Percentiles rank a stretch among this genome's conserved stretches.
Evolutionary conservation across 2,329 filamentous ascomycete species (phyloP).

Genomic region (Penicillium sp.): DNA sequence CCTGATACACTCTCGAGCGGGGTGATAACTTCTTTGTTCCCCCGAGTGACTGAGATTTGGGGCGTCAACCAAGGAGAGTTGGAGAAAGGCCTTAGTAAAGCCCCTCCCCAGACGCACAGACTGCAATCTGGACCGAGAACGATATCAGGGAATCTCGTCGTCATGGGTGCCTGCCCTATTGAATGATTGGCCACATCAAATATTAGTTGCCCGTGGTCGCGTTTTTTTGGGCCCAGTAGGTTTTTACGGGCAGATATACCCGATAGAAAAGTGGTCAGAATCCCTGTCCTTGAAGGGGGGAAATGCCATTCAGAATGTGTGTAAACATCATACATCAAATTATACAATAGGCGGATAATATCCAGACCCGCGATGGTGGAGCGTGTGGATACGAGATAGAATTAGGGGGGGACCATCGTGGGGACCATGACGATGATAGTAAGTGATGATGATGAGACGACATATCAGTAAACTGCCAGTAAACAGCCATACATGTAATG

Average conservation of each 20-base stretch:
- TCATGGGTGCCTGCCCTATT: slow-evolving; percentile 4
- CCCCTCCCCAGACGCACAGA: slow-evolving; percentile 12
- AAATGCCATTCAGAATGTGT: not conserved
- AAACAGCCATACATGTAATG: not conserved
- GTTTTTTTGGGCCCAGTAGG: too few species aligned
- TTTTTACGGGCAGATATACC: not conserved
- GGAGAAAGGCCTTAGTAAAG: not conserved
- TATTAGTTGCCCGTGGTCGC: not conserved
- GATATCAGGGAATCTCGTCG: slow-evolving; percentile 14
- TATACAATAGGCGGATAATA: slow-evolving; percentile 5
- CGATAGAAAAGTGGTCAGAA: slow-evolving; percentile 3
- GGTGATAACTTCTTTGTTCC: slow-evolving; percentile 3
- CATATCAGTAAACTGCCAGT: not conserved
- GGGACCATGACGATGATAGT: slow-evolving; percentile 10
- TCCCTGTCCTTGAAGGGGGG: not conserved
- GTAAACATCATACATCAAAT: not conserved
- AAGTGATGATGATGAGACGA: slow-evolving; percentile 17
- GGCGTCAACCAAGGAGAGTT: not conserved
- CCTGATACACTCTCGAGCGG: not conserved
- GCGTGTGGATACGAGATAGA: slow-evolving; percentile 10
- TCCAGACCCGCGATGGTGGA: slow-evolving; percentile 8
- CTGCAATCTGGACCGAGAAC: slow-evolving; percentile 13
- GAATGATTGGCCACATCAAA: slow-evolving; percentile 10
- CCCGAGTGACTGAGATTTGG: not conserved
- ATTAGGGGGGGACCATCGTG: not conserved